Conservation (phyloP, 2,329 filamentous ascomycete genomes). For the Pyrenophora teres region DNA sequence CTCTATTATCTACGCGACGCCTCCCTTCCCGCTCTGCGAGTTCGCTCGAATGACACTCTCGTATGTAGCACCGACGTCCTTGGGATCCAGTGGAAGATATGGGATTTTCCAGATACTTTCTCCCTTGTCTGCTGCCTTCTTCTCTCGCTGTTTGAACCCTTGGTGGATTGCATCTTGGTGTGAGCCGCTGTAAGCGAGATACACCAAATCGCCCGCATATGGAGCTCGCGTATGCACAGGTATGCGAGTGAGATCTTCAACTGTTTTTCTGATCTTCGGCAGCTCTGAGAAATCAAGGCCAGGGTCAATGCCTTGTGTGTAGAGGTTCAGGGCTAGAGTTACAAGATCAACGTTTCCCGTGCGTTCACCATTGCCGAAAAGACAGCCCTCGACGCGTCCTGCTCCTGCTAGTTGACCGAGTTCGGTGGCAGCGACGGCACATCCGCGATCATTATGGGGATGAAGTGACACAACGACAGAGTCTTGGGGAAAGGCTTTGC, state of each 20-base stretch:
- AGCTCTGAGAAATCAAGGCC: slow-evolving; percentile 92
- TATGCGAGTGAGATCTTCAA: slow-evolving; percentile 93
- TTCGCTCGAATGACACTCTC: slow-evolving; percentile 98
- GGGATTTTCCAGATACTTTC: slow-evolving; percentile 80
- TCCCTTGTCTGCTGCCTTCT: slow-evolving; percentile 58
- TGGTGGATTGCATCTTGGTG: slow-evolving; percentile 98
- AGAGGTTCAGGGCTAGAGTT: slow-evolving; percentile 91
- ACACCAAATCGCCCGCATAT: slow-evolving; percentile 89
- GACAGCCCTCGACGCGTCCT: slow-evolving; percentile 88
- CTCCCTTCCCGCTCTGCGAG: slow-evolving; percentile 93
- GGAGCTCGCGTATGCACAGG: slow-evolving; percentile 87
- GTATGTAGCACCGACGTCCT: slow-evolving; percentile 95
- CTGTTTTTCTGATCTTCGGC: slow-evolving; percentile 80
- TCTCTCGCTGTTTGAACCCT: slow-evolving; percentile 73
- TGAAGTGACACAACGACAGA: slow-evolving; percentile 89
- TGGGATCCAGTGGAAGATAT: slow-evolving; percentile 89
- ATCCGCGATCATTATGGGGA: slow-evolving; percentile 92
- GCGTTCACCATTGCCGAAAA: slow-evolving; percentile 93
- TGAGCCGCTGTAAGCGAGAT: slow-evolving; percentile 86
- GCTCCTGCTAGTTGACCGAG: slow-evolving; percentile 95
- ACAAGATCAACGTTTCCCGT: slow-evolving; percentile 96
- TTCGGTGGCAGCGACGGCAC: slow-evolving; percentile 86
- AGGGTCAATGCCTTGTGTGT: slow-evolving; percentile 87
- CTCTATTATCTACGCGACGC: slow-evolving; percentile 91
- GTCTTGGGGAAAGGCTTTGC: slow-evolving; percentile 79